Evolutionary conservation across 2,329 filamentous ascomycete genomes (phyloP).

Genomic region (Colletotrichum cereale): DNA sequence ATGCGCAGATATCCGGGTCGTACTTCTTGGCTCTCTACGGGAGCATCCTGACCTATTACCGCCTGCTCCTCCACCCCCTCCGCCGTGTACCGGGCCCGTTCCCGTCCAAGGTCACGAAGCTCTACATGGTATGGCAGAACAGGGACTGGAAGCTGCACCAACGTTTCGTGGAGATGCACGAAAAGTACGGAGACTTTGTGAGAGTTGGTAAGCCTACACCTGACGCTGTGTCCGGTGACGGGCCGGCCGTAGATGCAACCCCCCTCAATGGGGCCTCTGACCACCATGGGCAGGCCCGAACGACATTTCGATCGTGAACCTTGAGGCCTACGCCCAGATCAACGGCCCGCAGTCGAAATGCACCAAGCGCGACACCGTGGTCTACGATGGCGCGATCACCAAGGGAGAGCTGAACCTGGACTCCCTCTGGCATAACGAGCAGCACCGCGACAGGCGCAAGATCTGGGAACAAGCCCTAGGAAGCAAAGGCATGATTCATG

Average conservation of each 20-base stretch:
- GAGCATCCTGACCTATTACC: conserved; percentile 43
- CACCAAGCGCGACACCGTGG: conserved; percentile 39
- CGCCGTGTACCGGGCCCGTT: conserved; percentile 41
- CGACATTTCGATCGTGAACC: conserved; percentile 40
- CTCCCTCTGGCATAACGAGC: conserved; percentile 39
- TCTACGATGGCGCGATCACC: conserved; percentile 41
- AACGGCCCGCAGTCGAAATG: conserved; percentile 43
- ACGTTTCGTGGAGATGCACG: conserved; percentile 15
- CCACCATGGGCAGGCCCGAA: conserved; percentile 40
- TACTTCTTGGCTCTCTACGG: conserved; percentile 44
- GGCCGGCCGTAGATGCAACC: too few relatives aligned
- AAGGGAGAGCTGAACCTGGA: conserved; percentile 44
- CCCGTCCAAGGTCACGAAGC: conserved; percentile 37
- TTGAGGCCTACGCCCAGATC: conserved; percentile 41
- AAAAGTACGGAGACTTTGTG: conserved; percentile 40
- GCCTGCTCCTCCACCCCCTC: conserved; percentile 41
- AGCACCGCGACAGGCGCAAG: conserved; percentile 44
- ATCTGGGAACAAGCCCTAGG: conserved; percentile 46
- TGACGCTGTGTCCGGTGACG: too few relatives aligned
- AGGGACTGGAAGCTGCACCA: conserved; percentile 32
- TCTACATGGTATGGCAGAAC: conserved; percentile 31
- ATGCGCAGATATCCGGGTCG: conserved; percentile 13
- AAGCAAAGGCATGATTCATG: conserved; percentile 41
- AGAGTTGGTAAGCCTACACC: conserved; percentile 37
- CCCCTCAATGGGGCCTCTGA: neutral